phyloP scores from a whole-genome alignment of 371 early-diverging fungal species.

The Syncephalastrum sp. region DNA sequence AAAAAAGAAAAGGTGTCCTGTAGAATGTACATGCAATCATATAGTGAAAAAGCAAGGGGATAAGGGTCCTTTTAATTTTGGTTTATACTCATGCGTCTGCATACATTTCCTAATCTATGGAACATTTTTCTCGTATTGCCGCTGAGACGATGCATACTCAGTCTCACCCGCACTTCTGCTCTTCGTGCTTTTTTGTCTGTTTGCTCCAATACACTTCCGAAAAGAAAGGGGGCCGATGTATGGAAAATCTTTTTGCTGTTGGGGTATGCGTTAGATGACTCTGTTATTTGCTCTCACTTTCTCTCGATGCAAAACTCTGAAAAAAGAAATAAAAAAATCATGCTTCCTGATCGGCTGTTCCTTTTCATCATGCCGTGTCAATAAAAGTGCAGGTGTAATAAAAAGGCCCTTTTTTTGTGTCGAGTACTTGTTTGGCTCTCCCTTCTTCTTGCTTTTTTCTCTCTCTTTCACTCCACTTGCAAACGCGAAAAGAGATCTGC shows the following conservation, averaged over 20 bases:
- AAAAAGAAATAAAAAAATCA: conserved; percentile 12
- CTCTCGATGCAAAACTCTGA: no score
- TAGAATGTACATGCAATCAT: conserved; percentile 6
- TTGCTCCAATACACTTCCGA: no score
- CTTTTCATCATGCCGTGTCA: conserved; percentile 5
- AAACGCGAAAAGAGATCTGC: no score
- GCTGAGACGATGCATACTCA: no score
- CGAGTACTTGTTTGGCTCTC: conserved; percentile 12
- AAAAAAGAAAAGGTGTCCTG: conserved; percentile 2
- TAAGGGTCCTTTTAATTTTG: conserved; percentile 14
- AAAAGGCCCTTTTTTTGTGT: conserved; percentile 16
- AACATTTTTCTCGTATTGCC: conserved; percentile 7
- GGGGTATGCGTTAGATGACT: no score
- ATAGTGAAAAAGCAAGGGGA: conserved; percentile 9
- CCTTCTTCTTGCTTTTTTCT: conserved; percentile 15
- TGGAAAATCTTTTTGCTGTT: no score
- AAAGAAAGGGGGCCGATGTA: no score
- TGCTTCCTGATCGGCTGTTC: conserved; percentile 6
- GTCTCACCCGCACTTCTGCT: no score
- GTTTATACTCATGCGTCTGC: conserved; percentile 17
- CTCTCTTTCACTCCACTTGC: conserved; percentile 7
- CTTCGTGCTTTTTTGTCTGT: no score
- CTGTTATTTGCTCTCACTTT: no score
- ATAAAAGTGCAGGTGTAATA: conserved; percentile 10
- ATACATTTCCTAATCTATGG: conserved; percentile 19